phyloP scores from a whole-genome alignment of 1,284 basidiomycete species.

The Tausonia pullulans region DNA sequence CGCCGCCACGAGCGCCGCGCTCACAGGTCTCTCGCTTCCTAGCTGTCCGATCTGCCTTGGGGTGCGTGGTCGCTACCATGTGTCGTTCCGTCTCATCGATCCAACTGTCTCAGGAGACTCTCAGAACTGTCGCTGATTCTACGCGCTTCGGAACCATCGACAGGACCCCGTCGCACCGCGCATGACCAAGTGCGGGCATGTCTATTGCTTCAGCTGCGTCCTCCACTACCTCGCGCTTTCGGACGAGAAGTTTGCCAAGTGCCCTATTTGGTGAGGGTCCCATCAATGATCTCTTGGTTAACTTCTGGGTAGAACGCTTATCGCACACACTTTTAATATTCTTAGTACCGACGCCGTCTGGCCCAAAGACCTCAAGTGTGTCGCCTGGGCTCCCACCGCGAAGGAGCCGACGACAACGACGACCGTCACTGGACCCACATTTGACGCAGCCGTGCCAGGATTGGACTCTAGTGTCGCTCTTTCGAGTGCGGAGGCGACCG shows the following conservation, averaged over 20 bases:
- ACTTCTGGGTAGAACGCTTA: not conserved
- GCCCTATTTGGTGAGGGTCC: slow-evolving; percentile 65
- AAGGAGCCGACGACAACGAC: too few relatives aligned
- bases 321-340: slow-evolving; percentile 26
- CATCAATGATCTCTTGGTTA: not conserved
- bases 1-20: not conserved
- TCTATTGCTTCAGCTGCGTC: slow-evolving; percentile 83
- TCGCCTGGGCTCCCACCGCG: slow-evolving; percentile 39
- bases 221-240: slow-evolving; percentile 81
- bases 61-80: slow-evolving; percentile 10
- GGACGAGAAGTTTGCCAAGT: slow-evolving; percentile 71
- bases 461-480: too few relatives aligned
- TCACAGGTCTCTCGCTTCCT: slow-evolving; percentile 40
- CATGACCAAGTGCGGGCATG: slow-evolving; percentile 97
- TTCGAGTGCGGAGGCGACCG: too few relatives aligned
- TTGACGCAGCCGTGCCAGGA: too few relatives aligned
- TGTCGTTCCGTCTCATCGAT: not conserved
- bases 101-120: too few relatives aligned
- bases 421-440: too few relatives aligned
- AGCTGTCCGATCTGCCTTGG: slow-evolving; percentile 87
- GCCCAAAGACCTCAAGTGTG: slow-evolving; percentile 81
- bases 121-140: not conserved
- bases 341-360: slow-evolving; percentile 64
- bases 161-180: slow-evolving; percentile 70
- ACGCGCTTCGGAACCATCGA: slow-evolving; percentile 34